Evolutionary conservation across 2,329 filamentous ascomycete species (phyloP), one percentile per base, ranked within the genome.

Genomic region (Basipetospora chlamydospora): DNA sequence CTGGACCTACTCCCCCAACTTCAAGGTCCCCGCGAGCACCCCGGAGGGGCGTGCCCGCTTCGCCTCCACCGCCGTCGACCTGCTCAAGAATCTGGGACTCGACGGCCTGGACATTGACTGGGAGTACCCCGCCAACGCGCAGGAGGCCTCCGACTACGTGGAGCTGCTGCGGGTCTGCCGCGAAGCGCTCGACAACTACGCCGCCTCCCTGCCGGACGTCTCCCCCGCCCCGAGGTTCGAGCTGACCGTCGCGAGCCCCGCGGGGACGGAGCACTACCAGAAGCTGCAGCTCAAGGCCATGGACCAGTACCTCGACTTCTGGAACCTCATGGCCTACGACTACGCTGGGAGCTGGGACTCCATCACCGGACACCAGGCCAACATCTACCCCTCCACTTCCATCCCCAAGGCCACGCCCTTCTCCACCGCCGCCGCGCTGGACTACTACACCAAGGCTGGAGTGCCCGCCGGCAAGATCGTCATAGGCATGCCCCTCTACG

Each of bases 401-500:
- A 70, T 75, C 49, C 72, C 81, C 0, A 46, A 56, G 1, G 64
- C 66, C 36, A 95, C 88, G 0, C 86, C 86, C 0, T 94, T 87
- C 60, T 84, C 72, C 57, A 83, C 80, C 3, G 46, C 72, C 4
- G 62, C 67, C 1, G 86, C 87, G 0, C 60, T 96, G 6, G 60
- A 74, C 10, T 67, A 74, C 46, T 96, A 95, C 59, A 61, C 70
- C 12, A 51, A 59, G 2, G 66, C 70, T 10, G 77, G 78, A 6
- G 75, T 95, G 0, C 50, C 67, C 0, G 52, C 75, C 0, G 51
- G 64, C 42, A 95, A 94, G 59, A 73, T 96, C 37, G 81, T 94
- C 3, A 56, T 95, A 11, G 87, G 88, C 3, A 88, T 95, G 80
- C 87, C 88, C 2, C 63, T 96, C 10, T 96, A 95, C 52, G 88